Evolutionary conservation across 2,329 filamentous ascomycete species (phyloP).

Genomic region (Eutypa lata): DNA sequence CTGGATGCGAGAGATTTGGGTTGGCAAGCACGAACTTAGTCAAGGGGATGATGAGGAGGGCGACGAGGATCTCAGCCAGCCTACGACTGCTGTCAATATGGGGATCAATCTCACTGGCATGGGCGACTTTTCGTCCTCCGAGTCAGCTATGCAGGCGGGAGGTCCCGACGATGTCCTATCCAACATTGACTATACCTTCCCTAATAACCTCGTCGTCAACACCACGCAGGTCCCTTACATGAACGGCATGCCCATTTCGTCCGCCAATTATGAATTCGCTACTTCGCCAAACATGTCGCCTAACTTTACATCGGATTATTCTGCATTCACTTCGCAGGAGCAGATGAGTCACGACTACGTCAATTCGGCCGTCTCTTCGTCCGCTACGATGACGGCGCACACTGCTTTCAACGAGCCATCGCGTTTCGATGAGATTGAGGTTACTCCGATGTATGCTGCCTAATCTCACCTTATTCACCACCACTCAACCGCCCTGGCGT

Average conservation of each 20-base stretch:
- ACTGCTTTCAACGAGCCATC: slow-evolving; percentile 23
- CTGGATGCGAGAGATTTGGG: slow-evolving; percentile 56
- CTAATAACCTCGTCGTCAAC: slow-evolving; percentile 15
- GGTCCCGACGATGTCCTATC: slow-evolving; percentile 7
- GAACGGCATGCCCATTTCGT: slow-evolving; percentile 24
- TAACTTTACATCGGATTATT: slow-evolving; percentile 15
- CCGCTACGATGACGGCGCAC: slow-evolving; percentile 24
- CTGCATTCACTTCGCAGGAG: slow-evolving; percentile 15
- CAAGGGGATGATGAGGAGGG: slow-evolving; percentile 34
- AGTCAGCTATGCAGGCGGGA: background rate
- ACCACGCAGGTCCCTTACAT: slow-evolving; percentile 14
- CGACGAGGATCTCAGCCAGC: slow-evolving; percentile 35
- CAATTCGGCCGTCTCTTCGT: slow-evolving; percentile 24
- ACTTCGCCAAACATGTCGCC: slow-evolving; percentile 17
- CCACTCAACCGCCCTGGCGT: background rate
- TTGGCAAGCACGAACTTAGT: slow-evolving; percentile 30
- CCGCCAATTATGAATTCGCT: slow-evolving; percentile 27
- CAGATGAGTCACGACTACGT: slow-evolving; percentile 19
- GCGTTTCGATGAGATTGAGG: slow-evolving; percentile 22
- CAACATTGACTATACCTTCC: slow-evolving; percentile 18
- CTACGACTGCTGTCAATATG: slow-evolving; percentile 20
- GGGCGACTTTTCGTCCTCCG: slow-evolving; percentile 15
- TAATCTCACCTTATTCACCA: too few species aligned
- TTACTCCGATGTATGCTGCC: slow-evolving; percentile 20
- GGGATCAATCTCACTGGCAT: slow-evolving; percentile 18